Evolutionary conservation across 1,139 yeast genomes (phyloP), one percentile per base, ranked within the genome.

Genomic region (Taiozyma onychis): DNA sequence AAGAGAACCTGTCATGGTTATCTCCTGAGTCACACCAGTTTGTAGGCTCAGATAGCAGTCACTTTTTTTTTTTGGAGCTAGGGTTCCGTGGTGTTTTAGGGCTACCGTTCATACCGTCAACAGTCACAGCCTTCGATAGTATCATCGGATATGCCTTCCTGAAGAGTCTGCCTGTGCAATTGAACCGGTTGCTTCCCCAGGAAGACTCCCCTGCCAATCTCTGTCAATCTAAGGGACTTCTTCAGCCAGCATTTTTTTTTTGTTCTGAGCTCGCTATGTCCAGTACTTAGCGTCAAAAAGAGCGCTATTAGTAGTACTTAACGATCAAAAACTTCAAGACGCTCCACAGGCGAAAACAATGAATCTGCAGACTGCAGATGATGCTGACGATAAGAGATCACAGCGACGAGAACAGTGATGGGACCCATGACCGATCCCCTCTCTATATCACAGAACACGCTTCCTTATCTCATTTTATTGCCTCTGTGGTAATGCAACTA

Each of bases 291-390:
- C 41, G 51, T 48, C 27, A 41, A 32, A 35, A 44, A 24, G 24
- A 41, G 42, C 57, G 55, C 52, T 48, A 41, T 45, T 26, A 44
- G 48, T 43, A 52, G 52, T 47, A 52, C 55, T 54, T 54, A 54
- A 45, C 50, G 52, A 45, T 42, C 43, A 39, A 41, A 26, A 37
- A 24, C 22, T 37, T 37, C 35, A 32, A 32, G 16, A 32, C 8
- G 35, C 18, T 32, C 16, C 9, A 32, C 18, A n/a, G 13, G 35
- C 9, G 8, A 14, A n/a, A 32, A 32, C 35, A 32, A 32, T 32
- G 35, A 32, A n/a, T 8, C 35, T n/a, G 35, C 35, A 32, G 35
- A n/a, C 18, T 32, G 35, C 35, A 32, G 35, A 32, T n/a, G 9
- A 7, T 30, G 14, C 6, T 30, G 35, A 10, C 4, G 41, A 37